Percentiles rank a stretch among this genome's conserved stretches.
These are phyloP conservation scores for Oryza meyeriana DNA, from an alignment of 176 grass and related monocot species.

Conservation along the genomic window DNA sequence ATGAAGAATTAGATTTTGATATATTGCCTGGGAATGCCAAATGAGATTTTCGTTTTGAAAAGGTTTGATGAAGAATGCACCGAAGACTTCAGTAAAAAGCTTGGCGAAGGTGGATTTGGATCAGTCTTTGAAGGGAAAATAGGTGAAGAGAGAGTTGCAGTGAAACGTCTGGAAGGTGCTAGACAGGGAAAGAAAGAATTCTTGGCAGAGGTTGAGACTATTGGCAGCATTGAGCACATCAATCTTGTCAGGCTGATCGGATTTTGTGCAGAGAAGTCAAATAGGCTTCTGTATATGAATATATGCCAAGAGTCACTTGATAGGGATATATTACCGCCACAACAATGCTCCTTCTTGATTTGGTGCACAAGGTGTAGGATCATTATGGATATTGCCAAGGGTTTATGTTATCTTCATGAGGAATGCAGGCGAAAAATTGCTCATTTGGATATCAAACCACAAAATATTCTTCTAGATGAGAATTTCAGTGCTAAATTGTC, in stretches of 20 bases:
- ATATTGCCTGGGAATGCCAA: slow-evolving; percentile 25
- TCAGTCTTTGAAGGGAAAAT: slow-evolving; percentile 34
- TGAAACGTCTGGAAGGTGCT: slow-evolving; percentile 33
- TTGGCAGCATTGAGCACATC: slow-evolving; percentile 31
- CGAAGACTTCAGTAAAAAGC: slow-evolving; percentile 34
- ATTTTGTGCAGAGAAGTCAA: slow-evolving; percentile 32
- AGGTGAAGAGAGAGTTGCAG: slow-evolving; percentile 30
- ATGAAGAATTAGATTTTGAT: slow-evolving; percentile 25
- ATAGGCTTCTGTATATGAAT: slow-evolving; percentile 40
- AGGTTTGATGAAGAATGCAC: slow-evolving; percentile 26
- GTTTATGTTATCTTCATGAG: slow-evolving; percentile 38
- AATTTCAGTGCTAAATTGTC: slow-evolving; percentile 31
- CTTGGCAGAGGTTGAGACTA: slow-evolving; percentile 31
- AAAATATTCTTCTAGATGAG: slow-evolving; percentile 34
- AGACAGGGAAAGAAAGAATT: slow-evolving; percentile 31
- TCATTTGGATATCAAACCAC: slow-evolving; percentile 39
- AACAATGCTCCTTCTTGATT: slow-evolving; percentile 31
- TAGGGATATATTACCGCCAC: slow-evolving; percentile 20
- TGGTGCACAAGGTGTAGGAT: slow-evolving; percentile 18
- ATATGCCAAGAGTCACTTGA: slow-evolving; percentile 34
- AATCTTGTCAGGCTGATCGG: slow-evolving; percentile 34
- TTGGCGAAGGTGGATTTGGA: slow-evolving; percentile 43
- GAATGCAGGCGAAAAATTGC: slow-evolving; percentile 34
- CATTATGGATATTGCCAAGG: slow-evolving; percentile 30
- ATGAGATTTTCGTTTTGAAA: slow-evolving; percentile 15